Evolutionary conservation across 306 rosid genomes (phyloP).

Genomic region (Trichosanthes truncata): DNA sequence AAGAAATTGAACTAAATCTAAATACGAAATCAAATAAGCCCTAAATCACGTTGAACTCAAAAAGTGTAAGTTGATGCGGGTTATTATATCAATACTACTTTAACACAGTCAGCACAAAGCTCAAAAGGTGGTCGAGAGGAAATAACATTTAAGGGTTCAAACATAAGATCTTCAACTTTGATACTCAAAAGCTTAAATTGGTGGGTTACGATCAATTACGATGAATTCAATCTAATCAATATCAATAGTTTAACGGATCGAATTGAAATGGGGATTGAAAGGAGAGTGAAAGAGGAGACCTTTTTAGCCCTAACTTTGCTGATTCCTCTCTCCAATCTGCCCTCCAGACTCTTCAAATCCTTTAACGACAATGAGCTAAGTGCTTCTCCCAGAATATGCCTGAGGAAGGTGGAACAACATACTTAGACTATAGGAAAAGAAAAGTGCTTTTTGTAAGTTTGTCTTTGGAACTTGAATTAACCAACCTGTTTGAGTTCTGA

Average conservation of each 20-base stretch:
- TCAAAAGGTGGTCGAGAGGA: no score
- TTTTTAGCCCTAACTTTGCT: slow-evolving; percentile 83
- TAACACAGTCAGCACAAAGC: not conserved
- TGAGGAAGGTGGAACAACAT: slow-evolving; percentile 1
- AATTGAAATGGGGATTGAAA: not conserved
- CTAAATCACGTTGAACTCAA: not conserved
- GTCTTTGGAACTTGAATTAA: not conserved
- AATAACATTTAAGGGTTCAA: no score
- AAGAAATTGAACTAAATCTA: no score
- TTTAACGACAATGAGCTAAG: slow-evolving; percentile 55
- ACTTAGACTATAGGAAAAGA: no score
- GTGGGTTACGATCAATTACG: no score
- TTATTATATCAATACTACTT: not conserved
- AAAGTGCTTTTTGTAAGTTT: no score
- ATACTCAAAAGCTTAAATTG: no score
- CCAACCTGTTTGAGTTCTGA: slow-evolving; percentile 71
- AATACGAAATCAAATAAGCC: not conserved
- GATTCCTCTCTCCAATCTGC: slow-evolving; percentile 89
- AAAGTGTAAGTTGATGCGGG: no score
- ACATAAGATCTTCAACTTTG: no score
- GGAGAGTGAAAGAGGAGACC: slow-evolving; percentile 21
- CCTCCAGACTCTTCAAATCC: slow-evolving; percentile 81
- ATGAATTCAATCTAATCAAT: no score
- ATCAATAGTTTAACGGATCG: not conserved
- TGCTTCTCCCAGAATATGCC: slow-evolving; percentile 91